These are phyloP conservation scores for Pigoraptor vietnamica DNA, from an alignment of 78 protist species.

Conservation along the genomic window DNA sequence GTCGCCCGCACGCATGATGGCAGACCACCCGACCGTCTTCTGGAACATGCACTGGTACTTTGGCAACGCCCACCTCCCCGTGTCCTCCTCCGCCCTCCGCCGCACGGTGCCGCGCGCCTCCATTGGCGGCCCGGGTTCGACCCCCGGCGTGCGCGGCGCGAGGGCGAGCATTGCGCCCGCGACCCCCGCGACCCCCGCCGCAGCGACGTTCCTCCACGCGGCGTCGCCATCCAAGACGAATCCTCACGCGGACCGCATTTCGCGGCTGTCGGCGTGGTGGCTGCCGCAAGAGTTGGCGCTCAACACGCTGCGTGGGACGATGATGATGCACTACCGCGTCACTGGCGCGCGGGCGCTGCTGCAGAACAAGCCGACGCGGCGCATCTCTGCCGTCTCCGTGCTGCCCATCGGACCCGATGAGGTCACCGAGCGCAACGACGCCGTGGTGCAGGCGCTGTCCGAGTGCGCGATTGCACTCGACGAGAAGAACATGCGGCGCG, in stretches of 20 bases:
- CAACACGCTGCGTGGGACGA: not conserved
- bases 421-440: not conserved
- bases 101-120: not conserved
- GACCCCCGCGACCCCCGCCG: not conserved
- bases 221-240: not conserved
- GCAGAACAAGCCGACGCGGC: not conserved
- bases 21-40: constrained; percentile 17
- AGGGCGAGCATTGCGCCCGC: not conserved
- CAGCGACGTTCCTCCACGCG: not conserved
- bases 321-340: not conserved
- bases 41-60: constrained; percentile 32
- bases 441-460: not conserved
- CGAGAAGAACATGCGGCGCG: not conserved
- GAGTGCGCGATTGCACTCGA: not conserved
- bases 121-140: too few species aligned
- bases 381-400: not conserved
- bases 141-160: too few species aligned
- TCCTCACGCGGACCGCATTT: not conserved
- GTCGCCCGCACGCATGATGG: not conserved
- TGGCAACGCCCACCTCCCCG: not conserved
- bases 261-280: not conserved
- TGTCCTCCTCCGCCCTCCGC: not conserved
- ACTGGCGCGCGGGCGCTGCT: not conserved
- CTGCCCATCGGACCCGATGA: not conserved
- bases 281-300: not conserved